Evolutionary conservation across 805 yeast genomes (phyloP).

Genomic region (Metschnikowia lunata): DNA sequence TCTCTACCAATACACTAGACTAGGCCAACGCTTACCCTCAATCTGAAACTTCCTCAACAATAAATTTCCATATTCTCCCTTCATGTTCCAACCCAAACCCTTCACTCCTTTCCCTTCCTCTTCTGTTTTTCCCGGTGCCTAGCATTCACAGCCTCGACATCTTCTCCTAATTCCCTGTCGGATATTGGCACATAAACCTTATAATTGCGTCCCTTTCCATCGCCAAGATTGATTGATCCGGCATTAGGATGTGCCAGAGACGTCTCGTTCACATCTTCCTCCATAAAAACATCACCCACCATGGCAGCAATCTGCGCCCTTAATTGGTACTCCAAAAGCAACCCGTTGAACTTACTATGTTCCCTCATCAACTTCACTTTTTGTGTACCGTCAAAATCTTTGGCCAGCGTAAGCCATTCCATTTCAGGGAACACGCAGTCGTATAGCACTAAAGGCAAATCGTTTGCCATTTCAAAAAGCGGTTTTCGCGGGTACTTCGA

Average conservation of each 20-base stretch:
- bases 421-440: conserved; percentile 75
- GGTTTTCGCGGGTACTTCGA: conserved; percentile 64
- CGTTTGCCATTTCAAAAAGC: conserved; percentile 82
- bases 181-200: conserved; percentile 53
- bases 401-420: conserved; percentile 53
- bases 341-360: conserved; percentile 42
- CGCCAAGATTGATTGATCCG: conserved; percentile 59
- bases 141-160: conserved; percentile 66
- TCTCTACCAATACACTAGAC: too few relatives aligned
- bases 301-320: conserved; percentile 51
- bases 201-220: conserved; percentile 66
- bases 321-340: conserved; percentile 53
- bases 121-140: conserved; percentile 49
- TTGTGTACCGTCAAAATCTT: conserved; percentile 23
- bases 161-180: conserved; percentile 54
- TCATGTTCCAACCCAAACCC: neutral
- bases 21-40: too few relatives aligned
- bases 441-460: conserved; percentile 78
- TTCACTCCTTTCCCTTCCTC: conserved; percentile 6
- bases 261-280: conserved; percentile 2
- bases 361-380: conserved; percentile 37
- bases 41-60: too few relatives aligned
- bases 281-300: conserved; percentile 35
- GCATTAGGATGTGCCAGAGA: conserved; percentile 10
- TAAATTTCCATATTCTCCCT: neutral